Conservation (phyloP, 805 yeast genomes). For the Saitoella complicata region DNA sequence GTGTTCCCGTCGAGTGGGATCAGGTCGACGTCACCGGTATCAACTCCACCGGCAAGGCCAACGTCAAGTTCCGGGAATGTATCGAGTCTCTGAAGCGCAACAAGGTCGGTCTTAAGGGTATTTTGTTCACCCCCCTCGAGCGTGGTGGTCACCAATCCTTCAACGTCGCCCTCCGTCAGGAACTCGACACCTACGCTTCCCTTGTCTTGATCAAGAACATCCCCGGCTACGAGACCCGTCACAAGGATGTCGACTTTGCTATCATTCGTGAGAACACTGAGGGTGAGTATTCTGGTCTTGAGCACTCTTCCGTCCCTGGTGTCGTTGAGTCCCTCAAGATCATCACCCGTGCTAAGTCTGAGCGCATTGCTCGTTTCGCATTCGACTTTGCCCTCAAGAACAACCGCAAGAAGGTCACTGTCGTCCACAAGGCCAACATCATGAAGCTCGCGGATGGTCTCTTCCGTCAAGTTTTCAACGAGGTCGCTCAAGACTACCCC, state of each 20-base stretch:
- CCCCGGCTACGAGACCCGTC: constrained; percentile 85
- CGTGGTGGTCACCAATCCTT: constrained; percentile 88
- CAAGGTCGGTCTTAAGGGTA: constrained; percentile 93
- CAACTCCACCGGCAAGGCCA: constrained; percentile 84
- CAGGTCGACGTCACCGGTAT: constrained; percentile 91
- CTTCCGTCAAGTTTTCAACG: constrained; percentile 84
- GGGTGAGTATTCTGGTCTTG: constrained; percentile 98
- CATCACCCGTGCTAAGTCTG: constrained; percentile 85
- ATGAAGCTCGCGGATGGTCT: constrained; percentile 98
- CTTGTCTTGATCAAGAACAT: constrained; percentile 93
- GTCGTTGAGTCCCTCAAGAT: constrained; percentile 89
- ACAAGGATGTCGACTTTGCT: constrained; percentile 79
- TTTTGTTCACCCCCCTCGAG: constrained; percentile 96
- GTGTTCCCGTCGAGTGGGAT: constrained; percentile 87
- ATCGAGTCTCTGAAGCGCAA: constrained; percentile 84
- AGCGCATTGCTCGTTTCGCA: constrained; percentile 94
- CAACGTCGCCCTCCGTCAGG: constrained; percentile 93
- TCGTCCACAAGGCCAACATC: constrained; percentile 97
- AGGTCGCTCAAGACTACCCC: constrained; percentile 72
- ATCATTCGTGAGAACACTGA: constrained; percentile 97
- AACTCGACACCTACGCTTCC: constrained; percentile 90
- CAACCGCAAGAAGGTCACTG: constrained; percentile 83
- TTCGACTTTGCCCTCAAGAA: constrained; percentile 88
- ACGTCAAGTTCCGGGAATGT: constrained; percentile 38
- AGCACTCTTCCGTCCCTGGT: constrained; percentile 95